Conservation (phyloP, 1,284 basidiomycete genomes). For the Malassezia vespertilionis region DNA sequence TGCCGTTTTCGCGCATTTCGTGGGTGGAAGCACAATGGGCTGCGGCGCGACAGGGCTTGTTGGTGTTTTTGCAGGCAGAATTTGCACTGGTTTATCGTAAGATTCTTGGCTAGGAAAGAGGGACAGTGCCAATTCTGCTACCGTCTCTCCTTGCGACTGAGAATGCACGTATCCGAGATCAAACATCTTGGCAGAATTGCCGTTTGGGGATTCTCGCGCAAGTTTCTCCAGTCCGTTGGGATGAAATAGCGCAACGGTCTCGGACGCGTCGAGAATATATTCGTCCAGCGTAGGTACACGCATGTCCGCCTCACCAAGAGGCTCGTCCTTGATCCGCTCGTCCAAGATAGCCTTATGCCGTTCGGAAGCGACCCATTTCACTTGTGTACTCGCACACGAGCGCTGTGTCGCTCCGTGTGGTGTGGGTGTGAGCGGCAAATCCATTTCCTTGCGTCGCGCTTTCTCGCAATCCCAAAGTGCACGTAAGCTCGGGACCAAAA, state of each 20-base stretch:
- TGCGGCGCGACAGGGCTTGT: too few species aligned
- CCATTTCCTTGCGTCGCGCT: background rate
- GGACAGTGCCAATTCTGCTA: too few species aligned
- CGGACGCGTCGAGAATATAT: conserved; percentile 75
- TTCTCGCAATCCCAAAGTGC: conserved; percentile 91
- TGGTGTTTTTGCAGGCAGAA: too few species aligned
- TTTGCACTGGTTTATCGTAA: too few species aligned
- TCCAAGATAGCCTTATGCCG: background rate
- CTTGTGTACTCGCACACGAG: background rate
- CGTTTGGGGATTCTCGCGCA: background rate
- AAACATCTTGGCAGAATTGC: conserved; percentile 24
- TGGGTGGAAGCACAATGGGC: too few species aligned
- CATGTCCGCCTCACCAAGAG: background rate
- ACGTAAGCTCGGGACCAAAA: conserved; percentile 64
- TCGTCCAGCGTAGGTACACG: conserved; percentile 49
- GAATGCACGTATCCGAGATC: conserved; percentile 24
- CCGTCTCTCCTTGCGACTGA: too few species aligned
- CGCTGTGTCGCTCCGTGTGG: background rate
- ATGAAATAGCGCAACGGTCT: conserved; percentile 55
- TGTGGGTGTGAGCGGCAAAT: conserved; percentile 4
- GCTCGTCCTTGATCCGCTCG: conserved; percentile 2
- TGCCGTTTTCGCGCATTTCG: too few species aligned
- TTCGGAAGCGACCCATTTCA: conserved; percentile 3
- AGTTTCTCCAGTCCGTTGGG: conserved; percentile 23
- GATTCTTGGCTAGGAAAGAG: too few species aligned